A percentile compares a stretch with the other conserved stretches of the same genome.
Evolutionary conservation across 805 yeast genomes (phyloP).

Genomic region (Lipomyces kockii): DNA sequence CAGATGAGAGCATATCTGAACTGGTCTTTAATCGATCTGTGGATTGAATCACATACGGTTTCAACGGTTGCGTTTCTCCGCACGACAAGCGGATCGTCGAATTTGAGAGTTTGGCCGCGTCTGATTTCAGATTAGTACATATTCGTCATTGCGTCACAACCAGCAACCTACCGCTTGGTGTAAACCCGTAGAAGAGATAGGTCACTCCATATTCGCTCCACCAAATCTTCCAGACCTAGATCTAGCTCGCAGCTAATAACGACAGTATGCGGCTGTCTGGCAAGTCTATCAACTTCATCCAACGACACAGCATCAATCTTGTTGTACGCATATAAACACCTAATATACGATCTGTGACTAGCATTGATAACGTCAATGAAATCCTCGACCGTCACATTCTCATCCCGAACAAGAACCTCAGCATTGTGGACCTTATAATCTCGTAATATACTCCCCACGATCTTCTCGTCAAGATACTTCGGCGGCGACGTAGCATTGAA

Average conservation of each 20-base stretch:
- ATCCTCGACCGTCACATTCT: conserved; percentile 87
- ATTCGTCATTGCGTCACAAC: neutral
- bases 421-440: conserved; percentile 78
- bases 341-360: conserved; percentile 82
- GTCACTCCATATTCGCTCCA: conserved; percentile 93
- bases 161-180: conserved; percentile 59
- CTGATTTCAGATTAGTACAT: conserved; percentile 43
- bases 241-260: conserved; percentile 92
- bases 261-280: conserved; percentile 88
- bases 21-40: conserved; percentile 86
- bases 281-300: conserved; percentile 91
- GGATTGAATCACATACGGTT: conserved; percentile 88
- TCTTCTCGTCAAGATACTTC: conserved; percentile 76
- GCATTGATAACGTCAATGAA: conserved; percentile 90
- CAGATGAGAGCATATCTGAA: conserved; percentile 95
- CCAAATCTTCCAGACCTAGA: conserved; percentile 82
- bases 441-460: conserved; percentile 73
- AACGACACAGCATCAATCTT: conserved; percentile 93
- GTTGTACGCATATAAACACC: conserved; percentile 91
- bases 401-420: conserved; percentile 88
- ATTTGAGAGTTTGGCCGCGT: conserved; percentile 80
- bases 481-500: conserved; percentile 82
- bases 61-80: conserved; percentile 77
- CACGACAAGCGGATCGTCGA: conserved; percentile 89
- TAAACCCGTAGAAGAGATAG: conserved; percentile 77